Percentiles rank a stretch among this genome's conserved stretches.
These are phyloP conservation scores for Neurospora africana DNA, from an alignment of 495 filamentous ascomycete genomes.

Conservation along the genomic window DNA sequence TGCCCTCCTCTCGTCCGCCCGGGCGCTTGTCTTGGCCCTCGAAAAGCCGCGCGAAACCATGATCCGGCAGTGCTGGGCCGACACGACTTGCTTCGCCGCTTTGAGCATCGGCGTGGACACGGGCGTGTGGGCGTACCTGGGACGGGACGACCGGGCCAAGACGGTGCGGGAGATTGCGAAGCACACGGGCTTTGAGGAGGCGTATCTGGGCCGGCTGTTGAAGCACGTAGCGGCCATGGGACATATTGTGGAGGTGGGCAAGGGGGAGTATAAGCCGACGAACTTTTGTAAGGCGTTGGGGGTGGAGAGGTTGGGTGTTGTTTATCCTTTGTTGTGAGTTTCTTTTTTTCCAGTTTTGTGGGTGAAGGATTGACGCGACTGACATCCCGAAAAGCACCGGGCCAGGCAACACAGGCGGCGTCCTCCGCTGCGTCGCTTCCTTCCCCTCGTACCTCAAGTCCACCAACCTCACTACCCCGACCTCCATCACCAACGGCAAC, in stretches of 20 bases:
- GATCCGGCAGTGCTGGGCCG: slow-evolving; percentile 21
- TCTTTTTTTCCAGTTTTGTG: too few species aligned
- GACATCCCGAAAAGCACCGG: neutral
- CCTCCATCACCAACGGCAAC: neutral
- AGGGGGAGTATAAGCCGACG: slow-evolving; percentile 32
- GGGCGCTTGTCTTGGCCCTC: slow-evolving; percentile 9
- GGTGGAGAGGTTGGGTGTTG: slow-evolving; percentile 22
- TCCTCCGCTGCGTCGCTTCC: slow-evolving; percentile 8
- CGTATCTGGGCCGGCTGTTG: slow-evolving; percentile 18
- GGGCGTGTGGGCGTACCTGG: neutral
- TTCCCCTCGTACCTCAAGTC: slow-evolving; percentile 1
- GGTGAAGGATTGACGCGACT: too few species aligned
- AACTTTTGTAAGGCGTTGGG: slow-evolving; percentile 28
- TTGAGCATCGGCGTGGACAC: slow-evolving; percentile 1
- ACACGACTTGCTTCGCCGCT: neutral
- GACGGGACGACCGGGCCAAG: neutral
- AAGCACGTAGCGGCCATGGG: slow-evolving; percentile 37
- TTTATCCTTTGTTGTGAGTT: slow-evolving; percentile 12
- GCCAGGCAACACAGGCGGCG: neutral
- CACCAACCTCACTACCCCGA: neutral
- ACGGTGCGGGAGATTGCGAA: neutral
- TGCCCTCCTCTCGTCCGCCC: slow-evolving; percentile 7
- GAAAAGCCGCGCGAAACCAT: slow-evolving; percentile 25
- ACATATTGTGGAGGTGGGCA: slow-evolving; percentile 28
- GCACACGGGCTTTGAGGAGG: neutral